Conservation (phyloP, 2,329 filamentous ascomycete species). For the Teratosphaeria viscida region DNA sequence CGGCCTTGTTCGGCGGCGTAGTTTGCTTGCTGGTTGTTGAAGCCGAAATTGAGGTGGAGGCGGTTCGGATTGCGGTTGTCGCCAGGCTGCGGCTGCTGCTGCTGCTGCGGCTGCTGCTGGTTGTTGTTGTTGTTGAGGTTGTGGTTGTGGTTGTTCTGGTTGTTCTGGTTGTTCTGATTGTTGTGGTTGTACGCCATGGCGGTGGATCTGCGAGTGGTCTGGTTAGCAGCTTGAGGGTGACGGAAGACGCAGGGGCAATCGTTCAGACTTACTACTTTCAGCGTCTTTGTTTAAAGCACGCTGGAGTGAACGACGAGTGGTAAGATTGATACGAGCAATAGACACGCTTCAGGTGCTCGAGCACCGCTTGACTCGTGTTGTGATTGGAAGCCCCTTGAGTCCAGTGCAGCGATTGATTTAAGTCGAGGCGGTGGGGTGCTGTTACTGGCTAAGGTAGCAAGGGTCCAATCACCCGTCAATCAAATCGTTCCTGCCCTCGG, state of each 20-base stretch:
- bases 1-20: conserved; percentile 35
- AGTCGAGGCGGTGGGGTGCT: not conserved
- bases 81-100: conserved; percentile 14
- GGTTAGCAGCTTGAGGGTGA: not conserved
- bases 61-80: conserved; percentile 31
- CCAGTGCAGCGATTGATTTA: not conserved
- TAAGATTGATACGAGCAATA: not conserved
- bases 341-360: not conserved
- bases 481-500: not conserved
- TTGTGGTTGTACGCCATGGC: conserved; percentile 11
- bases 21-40: conserved; percentile 31
- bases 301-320: not conserved
- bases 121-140: too few species aligned
- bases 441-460: not conserved
- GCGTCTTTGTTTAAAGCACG: not conserved
- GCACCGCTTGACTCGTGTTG: not conserved
- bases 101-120: conserved; percentile 8
- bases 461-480: not conserved
- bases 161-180: too few species aligned
- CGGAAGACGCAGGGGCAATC: not conserved
- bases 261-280: not conserved
- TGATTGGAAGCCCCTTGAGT: not conserved
- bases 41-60: conserved; percentile 44
- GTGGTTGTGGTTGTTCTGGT: conserved; percentile 1
- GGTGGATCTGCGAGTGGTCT: not conserved